These are phyloP conservation scores for Solanum boliviense DNA, from an alignment of 257 asterid species.

Conservation along the genomic window DNA sequence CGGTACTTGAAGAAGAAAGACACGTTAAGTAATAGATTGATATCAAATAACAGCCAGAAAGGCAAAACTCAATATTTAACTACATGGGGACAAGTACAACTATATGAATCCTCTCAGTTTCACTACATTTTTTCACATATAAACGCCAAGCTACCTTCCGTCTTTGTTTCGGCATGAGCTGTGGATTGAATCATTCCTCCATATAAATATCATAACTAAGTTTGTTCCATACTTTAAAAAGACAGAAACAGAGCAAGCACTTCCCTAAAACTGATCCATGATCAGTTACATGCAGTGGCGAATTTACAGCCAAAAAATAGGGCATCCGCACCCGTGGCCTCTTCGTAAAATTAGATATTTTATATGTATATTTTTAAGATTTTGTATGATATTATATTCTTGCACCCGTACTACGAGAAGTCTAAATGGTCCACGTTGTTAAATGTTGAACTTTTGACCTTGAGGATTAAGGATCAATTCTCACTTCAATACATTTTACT, in stretches of 20 bases:
- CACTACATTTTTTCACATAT: neutral
- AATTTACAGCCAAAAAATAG: no score
- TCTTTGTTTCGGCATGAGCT: neutral
- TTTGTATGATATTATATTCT: no score
- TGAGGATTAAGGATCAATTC: no score
- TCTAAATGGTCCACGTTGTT: no score
- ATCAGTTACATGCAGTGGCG: neutral
- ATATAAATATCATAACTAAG: neutral
- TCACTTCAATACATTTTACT: no score
- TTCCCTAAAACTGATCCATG: neutral
- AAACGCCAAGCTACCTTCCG: neutral
- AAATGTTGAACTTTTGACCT: no score
- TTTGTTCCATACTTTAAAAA: neutral
- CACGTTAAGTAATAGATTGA: neutral
- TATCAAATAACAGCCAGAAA: neutral
- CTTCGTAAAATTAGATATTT: no score
- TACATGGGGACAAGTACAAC: neutral
- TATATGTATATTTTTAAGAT: no score
- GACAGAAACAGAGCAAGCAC: neutral
- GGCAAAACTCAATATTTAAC: neutral
- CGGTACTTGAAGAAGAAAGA: neutral
- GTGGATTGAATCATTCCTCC: neutral
- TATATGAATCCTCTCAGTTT: neutral
- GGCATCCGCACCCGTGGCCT: no score
- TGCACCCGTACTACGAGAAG: no score